Percentiles rank a stretch among this genome's conserved stretches.
phyloP scores from a whole-genome alignment of 768 basidiomycete genomes.

The Naganishia onofrii region DNA sequence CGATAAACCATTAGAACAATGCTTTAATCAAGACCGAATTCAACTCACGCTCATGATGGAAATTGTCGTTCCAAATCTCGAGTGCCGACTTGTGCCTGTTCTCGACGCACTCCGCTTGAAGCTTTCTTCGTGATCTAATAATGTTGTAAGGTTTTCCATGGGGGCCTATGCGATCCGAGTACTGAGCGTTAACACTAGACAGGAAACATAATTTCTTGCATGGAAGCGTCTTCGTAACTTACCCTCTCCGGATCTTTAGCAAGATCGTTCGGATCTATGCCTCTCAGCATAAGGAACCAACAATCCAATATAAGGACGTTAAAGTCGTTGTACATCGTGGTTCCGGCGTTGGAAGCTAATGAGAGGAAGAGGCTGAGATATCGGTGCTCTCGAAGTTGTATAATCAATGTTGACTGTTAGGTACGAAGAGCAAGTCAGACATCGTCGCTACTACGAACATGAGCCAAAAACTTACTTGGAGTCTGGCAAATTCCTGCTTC shows the following conservation, averaged over 20 bases:
- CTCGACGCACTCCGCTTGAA: constrained; percentile 62
- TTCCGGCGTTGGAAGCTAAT: constrained; percentile 74
- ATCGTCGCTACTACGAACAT: background rate
- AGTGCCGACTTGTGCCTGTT: constrained; percentile 71
- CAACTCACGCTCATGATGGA: constrained; percentile 62
- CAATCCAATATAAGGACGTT: constrained; percentile 92
- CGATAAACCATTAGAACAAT: background rate
- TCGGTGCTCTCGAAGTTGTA: constrained; percentile 67
- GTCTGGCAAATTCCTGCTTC: constrained; percentile 69
- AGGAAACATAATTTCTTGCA: background rate
- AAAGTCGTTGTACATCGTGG: constrained; percentile 76
- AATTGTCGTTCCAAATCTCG: constrained; percentile 94
- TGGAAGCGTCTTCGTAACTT: constrained; percentile 22
- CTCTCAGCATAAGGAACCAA: constrained; percentile 82
- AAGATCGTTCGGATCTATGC: constrained; percentile 64
- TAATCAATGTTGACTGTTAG: constrained; percentile 65
- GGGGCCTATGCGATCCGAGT: constrained; percentile 58
- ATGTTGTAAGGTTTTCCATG: constrained; percentile 61
- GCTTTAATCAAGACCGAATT: background rate
- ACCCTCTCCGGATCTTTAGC: constrained; percentile 49
- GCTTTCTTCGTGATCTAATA: constrained; percentile 74
- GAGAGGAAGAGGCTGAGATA: constrained; percentile 77
- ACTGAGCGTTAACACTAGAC: constrained; percentile 4
- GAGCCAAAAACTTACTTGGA: constrained; percentile 59
- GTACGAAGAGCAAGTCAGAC: constrained; percentile 7